A percentile compares a stretch with the other conserved stretches of the same genome.
Conservation (phyloP, 257 asterid genomes). For the Jacaranda copaia region DNA sequence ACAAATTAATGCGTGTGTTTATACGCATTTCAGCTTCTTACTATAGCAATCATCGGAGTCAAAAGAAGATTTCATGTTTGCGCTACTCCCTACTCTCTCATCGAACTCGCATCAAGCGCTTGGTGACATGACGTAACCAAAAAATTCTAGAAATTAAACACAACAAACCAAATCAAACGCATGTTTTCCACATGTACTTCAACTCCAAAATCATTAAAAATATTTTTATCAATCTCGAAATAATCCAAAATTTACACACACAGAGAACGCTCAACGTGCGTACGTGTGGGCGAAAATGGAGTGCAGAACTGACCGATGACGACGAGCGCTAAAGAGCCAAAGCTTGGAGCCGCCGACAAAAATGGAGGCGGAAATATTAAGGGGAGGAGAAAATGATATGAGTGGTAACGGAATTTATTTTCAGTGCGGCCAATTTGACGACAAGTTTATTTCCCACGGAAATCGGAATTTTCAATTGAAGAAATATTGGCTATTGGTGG, state of each 20-base stretch:
- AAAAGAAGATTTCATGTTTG: conserved; percentile 29
- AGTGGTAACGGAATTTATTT: conserved; percentile 36
- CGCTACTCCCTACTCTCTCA: conserved; percentile 33
- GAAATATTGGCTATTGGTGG: conserved; percentile 36
- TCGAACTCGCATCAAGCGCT: conserved; percentile 40
- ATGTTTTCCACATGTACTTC: conserved; percentile 18
- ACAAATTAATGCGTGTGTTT: not conserved
- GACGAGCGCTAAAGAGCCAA: conserved; percentile 35
- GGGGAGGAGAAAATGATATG: conserved; percentile 44
- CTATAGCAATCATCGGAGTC: conserved; percentile 25
- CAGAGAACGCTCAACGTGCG: not conserved
- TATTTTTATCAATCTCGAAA: not conserved
- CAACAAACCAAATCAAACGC: conserved; percentile 29
- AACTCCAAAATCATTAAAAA: conserved; percentile 16
- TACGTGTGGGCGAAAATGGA: conserved; percentile 22
- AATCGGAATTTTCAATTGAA: not conserved
- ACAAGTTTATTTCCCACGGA: not conserved
- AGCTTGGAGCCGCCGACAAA: conserved; percentile 35
- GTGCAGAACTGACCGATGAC: conserved; percentile 38
- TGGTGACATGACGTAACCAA: conserved; percentile 28
- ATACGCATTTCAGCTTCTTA: conserved; percentile 35
- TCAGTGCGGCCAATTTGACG: conserved; percentile 27
- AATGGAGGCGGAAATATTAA: conserved; percentile 56
- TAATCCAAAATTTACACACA: conserved; percentile 4
- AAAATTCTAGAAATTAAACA: conserved; percentile 22